Evolutionary conservation across 495 filamentous ascomycete genomes (phyloP).

Genomic region (Acidomyces sp.): DNA sequence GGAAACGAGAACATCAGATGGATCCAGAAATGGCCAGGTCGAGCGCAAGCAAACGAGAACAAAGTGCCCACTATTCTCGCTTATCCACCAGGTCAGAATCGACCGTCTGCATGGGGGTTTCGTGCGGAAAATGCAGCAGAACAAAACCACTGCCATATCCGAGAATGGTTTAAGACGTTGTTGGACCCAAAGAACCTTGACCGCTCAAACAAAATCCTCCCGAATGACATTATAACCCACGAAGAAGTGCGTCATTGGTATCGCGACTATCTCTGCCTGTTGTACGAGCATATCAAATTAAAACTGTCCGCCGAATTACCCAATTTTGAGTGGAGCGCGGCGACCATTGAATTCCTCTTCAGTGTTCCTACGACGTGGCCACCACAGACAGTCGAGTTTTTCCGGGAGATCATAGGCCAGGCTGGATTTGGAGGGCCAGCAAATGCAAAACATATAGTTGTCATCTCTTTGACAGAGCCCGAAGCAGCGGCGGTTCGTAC

Average conservation of each 20-base stretch:
- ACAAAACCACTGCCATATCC: conserved; percentile 27
- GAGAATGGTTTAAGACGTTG: conserved; percentile 51
- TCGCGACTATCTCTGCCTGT: conserved; percentile 39
- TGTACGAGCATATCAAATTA: conserved; percentile 42
- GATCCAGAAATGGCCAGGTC: conserved; percentile 51
- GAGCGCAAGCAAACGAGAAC: conserved; percentile 39
- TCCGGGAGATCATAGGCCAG: conserved; percentile 34
- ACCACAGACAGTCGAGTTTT: conserved; percentile 44
- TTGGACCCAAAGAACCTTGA: conserved; percentile 37
- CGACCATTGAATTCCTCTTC: conserved; percentile 50
- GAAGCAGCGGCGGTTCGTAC: conserved; percentile 58
- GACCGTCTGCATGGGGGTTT: conserved; percentile 44
- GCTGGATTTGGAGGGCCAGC: conserved; percentile 38
- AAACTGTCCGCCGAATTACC: conserved; percentile 33
- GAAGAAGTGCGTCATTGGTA: conserved; percentile 42
- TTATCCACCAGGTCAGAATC: conserved; percentile 33
- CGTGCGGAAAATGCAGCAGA: conserved; percentile 33
- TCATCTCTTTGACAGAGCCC: conserved; percentile 55
- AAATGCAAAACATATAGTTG: conserved; percentile 32
- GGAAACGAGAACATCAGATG: conserved; percentile 36
- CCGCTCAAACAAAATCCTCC: conserved; percentile 24
- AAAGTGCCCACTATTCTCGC: conserved; percentile 48
- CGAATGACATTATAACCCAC: conserved; percentile 19
- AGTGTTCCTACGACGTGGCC: conserved; percentile 59
- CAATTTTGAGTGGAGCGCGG: conserved; percentile 33